These are phyloP conservation scores for Kodamaea laetipori DNA, from an alignment of 805 yeast species.

Conservation along the genomic window DNA sequence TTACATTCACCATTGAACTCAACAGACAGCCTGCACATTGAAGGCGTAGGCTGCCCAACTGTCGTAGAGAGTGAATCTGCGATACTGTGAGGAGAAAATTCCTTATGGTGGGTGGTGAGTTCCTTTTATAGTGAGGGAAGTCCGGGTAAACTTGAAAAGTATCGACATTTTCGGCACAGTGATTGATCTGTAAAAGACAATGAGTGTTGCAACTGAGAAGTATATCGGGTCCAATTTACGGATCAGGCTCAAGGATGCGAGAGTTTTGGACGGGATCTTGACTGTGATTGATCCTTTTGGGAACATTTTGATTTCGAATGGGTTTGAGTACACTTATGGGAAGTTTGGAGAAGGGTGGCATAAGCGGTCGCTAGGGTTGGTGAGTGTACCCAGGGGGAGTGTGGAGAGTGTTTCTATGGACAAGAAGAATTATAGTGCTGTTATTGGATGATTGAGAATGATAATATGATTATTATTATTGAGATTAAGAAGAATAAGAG, in stretches of 20 bases:
- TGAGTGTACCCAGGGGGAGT: constrained; percentile 27
- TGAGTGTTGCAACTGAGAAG: constrained; percentile 19
- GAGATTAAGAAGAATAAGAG: no score
- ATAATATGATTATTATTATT: no score
- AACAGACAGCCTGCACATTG: constrained; percentile 11
- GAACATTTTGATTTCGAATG: constrained; percentile 39
- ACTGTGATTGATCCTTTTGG: constrained; percentile 48
- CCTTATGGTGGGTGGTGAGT: background rate
- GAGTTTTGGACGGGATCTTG: constrained; percentile 40
- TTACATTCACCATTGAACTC: constrained; percentile 34
- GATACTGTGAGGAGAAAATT: constrained; percentile 9
- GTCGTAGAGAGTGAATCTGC: constrained; percentile 27
- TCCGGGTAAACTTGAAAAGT: constrained; percentile 3
- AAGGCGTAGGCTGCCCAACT: constrained; percentile 10
- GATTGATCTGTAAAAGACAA: background rate
- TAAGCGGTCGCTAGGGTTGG: constrained; percentile 28
- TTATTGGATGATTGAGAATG: background rate
- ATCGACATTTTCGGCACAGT: background rate
- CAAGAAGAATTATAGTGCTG: constrained; percentile 9
- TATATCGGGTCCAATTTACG: constrained; percentile 36
- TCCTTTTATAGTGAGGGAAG: background rate
- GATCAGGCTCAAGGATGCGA: constrained; percentile 30
- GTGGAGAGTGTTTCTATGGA: constrained; percentile 24
- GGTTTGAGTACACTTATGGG: constrained; percentile 35
- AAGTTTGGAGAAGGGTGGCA: constrained; percentile 24